Evolutionary conservation across 2,329 filamentous ascomycete species (phyloP).

Genomic region (Shiraia bambusicola): DNA sequence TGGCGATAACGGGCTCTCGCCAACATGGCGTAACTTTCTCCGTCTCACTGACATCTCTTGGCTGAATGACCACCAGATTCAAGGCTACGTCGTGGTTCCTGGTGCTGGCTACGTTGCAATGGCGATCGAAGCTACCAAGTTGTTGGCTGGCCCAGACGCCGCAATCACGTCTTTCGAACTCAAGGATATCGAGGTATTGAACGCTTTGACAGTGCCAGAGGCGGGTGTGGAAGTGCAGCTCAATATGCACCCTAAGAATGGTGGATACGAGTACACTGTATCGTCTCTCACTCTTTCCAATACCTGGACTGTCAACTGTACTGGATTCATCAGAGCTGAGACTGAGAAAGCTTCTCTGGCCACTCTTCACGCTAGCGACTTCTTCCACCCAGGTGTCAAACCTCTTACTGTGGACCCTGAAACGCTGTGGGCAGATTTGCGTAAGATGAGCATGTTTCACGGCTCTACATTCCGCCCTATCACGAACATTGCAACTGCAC

Average conservation of each 20-base stretch:
- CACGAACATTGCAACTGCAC: not conserved
- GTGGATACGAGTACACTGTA: constrained; percentile 5
- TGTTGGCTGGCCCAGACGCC: constrained; percentile 9
- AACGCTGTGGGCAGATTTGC: constrained; percentile 44
- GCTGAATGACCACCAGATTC: constrained; percentile 47
- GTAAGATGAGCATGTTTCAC: constrained; percentile 23
- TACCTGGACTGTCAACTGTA: constrained; percentile 4
- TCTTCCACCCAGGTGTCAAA: not conserved
- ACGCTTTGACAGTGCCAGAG: constrained; percentile 23
- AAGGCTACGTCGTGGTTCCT: constrained; percentile 46
- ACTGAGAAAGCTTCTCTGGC: too few species aligned
- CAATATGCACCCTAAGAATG: not conserved
- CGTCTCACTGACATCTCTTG: constrained; percentile 46
- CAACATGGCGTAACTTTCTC: constrained; percentile 48
- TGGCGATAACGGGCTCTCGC: constrained; percentile 21
- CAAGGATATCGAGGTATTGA: constrained; percentile 19
- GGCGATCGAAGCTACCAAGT: constrained; percentile 44
- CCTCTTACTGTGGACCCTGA: constrained; percentile 24
- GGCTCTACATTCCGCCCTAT: constrained; percentile 16
- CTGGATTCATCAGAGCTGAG: constrained; percentile 1
- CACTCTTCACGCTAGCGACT: not conserved
- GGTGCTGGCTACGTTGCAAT: constrained; percentile 49
- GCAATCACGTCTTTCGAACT: constrained; percentile 10
- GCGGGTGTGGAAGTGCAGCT: constrained; percentile 16
- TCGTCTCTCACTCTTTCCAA: not conserved